Percentiles rank a stretch among this genome's conserved stretches.
phyloP scores from a whole-genome alignment of 2,329 filamentous ascomycete species.

The Drechslerella dactyloides region DNA sequence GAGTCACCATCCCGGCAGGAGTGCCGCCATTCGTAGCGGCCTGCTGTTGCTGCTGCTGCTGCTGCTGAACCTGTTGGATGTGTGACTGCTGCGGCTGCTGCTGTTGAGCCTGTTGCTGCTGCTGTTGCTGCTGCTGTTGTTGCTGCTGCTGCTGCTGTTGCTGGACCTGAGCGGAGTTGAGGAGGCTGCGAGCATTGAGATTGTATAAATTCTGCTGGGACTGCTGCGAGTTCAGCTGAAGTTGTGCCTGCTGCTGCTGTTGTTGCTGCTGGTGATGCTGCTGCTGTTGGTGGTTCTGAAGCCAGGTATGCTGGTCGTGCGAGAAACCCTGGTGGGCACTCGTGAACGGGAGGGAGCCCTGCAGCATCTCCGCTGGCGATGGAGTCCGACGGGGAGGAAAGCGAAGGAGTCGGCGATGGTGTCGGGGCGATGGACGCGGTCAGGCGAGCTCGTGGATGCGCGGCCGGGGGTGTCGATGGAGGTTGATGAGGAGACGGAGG shows the following conservation, averaged over 20 bases:
- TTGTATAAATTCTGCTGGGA: constrained; percentile 42
- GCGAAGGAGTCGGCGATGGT: constrained; percentile 9
- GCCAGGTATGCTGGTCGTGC: constrained; percentile 54
- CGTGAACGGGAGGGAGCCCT: constrained; percentile 41
- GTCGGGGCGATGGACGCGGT: constrained; percentile 8
- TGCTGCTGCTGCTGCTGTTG: constrained; percentile 10
- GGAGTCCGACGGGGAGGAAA: not conserved
- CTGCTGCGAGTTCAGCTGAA: constrained; percentile 43
- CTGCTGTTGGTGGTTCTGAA: constrained; percentile 52
- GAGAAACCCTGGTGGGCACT: constrained; percentile 53
- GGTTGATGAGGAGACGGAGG: constrained; percentile 22
- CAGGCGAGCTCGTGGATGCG: constrained; percentile 5
- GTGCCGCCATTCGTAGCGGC: constrained; percentile 60
- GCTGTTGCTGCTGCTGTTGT: constrained; percentile 34
- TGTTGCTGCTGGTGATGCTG: constrained; percentile 51
- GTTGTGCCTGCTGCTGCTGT: constrained; percentile 20
- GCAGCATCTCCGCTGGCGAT: constrained; percentile 46
- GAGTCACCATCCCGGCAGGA: constrained; percentile 50
- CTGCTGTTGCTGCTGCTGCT: constrained; percentile 63
- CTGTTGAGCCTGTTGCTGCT: constrained; percentile 34
- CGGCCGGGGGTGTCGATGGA: constrained; percentile 24
- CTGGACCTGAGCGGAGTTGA: constrained; percentile 34
- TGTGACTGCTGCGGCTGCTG: constrained; percentile 21
- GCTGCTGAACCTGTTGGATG: constrained; percentile 56
- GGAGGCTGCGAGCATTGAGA: constrained; percentile 32